Base-by-base conservation (phyloP, 257 asterid genomes). In the Cynanchum wilfordii region DNA sequence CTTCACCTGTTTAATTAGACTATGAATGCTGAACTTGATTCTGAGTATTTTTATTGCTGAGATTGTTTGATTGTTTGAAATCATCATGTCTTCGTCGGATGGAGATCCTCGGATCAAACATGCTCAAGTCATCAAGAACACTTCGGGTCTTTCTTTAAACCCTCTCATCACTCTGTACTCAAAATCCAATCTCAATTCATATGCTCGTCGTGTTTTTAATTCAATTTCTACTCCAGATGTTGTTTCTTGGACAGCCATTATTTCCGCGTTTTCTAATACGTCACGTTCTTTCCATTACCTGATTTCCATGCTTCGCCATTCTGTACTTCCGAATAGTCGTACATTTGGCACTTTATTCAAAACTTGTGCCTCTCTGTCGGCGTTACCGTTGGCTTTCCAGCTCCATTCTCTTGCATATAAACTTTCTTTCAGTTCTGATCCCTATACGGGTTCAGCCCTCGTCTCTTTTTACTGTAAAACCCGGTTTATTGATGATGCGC, bases 91-190 rank as follows among this genome's bases (percentile, higher is more conserved):
- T 44, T 15, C 54, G 11, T 57, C 74, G 55, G 30, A 73, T 4
- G 58, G 25, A 27, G 95, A 90, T 68, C 97, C 96, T 5, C 88
- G 97, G 52, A 60, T 85, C 77, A 22, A 75, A 44, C 98, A 93
- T 79, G 90, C 90, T 7, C 77, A 79, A 68, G 82, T 87, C 73
- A 78, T 90, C 82, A 85, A 58, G 75, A 77, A 88, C 15, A 66
- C 79, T 10, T 70, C 86, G 19, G 82, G 77, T 84, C 79, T 72
- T 27, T 83, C 88, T 30, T 78, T 86, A 79, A 88, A 87, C 87
- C 84, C 78, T 52, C 90, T 89, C 85, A 89, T 93, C 80, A 87
- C 92, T 27, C 85, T 86, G 51, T 90, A 93, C 89, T 84, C 97
- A 67, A 87, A 81, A 51, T 71, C 79, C 82, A 82, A 86, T 74